phyloP scores from a whole-genome alignment of 2,329 filamentous ascomycete species.

The Aureobasidium subglaciale region DNA sequence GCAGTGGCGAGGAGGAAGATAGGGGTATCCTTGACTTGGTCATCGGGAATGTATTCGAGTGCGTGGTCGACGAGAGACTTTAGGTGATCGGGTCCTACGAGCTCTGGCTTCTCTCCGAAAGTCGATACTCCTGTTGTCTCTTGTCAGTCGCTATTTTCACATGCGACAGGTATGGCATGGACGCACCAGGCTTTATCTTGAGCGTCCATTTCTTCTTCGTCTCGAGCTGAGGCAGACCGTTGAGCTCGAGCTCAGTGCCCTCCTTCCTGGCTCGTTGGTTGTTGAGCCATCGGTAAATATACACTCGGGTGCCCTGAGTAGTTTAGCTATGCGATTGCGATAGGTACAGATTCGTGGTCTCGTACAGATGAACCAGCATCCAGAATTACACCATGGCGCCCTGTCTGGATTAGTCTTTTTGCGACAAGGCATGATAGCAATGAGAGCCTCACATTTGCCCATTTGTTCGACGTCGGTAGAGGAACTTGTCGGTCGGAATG shows the following conservation, averaged over 20 bases:
- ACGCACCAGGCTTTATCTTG: slow-evolving; percentile 78
- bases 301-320: slow-evolving; percentile 70
- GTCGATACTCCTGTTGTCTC: slow-evolving; percentile 61
- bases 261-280: slow-evolving; percentile 58
- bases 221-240: slow-evolving; percentile 68
- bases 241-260: slow-evolving; percentile 53
- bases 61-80: slow-evolving; percentile 75
- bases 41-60: slow-evolving; percentile 64
- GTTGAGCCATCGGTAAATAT: slow-evolving; percentile 92
- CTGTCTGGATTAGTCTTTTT: not conserved
- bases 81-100: slow-evolving; percentile 76
- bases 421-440: not conserved
- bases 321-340: slow-evolving; percentile 19
- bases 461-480: not conserved
- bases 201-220: slow-evolving; percentile 84
- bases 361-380: slow-evolving; percentile 87
- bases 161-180: not conserved
- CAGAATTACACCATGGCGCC: slow-evolving; percentile 80
- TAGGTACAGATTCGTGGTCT: slow-evolving; percentile 15
- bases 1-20: slow-evolving; percentile 94
- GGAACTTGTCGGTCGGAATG: not conserved
- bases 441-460: slow-evolving; percentile 2
- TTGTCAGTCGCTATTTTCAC: not conserved
- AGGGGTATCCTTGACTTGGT: slow-evolving; percentile 75
- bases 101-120: slow-evolving; percentile 68